Evolutionary conservation across 495 filamentous ascomycete species (phyloP).

Genomic region (Usnea hakonensis): DNA sequence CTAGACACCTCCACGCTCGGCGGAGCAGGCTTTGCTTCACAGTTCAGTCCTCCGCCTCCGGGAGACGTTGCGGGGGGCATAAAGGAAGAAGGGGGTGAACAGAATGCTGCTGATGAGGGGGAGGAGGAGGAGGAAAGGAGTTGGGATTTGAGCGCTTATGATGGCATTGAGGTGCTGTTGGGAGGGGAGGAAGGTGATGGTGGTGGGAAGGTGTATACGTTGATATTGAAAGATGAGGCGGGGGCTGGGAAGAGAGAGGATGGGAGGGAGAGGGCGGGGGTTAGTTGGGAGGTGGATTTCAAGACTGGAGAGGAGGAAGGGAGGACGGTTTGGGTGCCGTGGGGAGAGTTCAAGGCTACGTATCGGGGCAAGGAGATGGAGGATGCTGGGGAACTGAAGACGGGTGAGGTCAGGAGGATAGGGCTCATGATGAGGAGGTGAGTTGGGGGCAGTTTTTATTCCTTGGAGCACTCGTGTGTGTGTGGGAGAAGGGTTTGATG

Average conservation of each 20-base stretch:
- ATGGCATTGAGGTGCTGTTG: conserved; percentile 50
- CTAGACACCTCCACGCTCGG: conserved; percentile 70
- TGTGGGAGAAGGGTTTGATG: too few species aligned
- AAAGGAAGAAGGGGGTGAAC: conserved; percentile 29
- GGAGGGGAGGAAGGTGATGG: conserved; percentile 26
- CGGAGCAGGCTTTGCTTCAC: conserved; percentile 75
- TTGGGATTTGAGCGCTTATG: conserved; percentile 51
- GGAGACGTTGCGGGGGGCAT: conserved; percentile 29
- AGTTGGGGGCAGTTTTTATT: conserved; percentile 21
- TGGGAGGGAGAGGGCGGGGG: conserved; percentile 54
- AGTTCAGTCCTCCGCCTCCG: conserved; percentile 48
- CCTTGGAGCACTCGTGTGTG: conserved; percentile 16
- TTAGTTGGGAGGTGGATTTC: conserved; percentile 45
- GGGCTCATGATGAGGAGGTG: conserved; percentile 75
- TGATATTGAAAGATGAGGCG: conserved; percentile 64
- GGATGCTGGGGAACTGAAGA: conserved; percentile 49
- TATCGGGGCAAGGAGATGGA: conserved; percentile 60
- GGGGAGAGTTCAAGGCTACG: conserved; percentile 57
- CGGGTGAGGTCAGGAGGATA: conserved; percentile 52
- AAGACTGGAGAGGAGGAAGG: conserved; percentile 39
- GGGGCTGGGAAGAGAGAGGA: conserved; percentile 46
- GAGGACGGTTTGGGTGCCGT: conserved; percentile 43
- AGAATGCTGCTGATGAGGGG: too few species aligned
- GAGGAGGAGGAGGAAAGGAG: conserved; percentile 32
- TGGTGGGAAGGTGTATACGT: conserved; percentile 56